Evolutionary conservation across 208 protist genomes (phyloP), one percentile per base, ranked within the genome.

Genomic region (Trypanosoma brucei): DNA sequence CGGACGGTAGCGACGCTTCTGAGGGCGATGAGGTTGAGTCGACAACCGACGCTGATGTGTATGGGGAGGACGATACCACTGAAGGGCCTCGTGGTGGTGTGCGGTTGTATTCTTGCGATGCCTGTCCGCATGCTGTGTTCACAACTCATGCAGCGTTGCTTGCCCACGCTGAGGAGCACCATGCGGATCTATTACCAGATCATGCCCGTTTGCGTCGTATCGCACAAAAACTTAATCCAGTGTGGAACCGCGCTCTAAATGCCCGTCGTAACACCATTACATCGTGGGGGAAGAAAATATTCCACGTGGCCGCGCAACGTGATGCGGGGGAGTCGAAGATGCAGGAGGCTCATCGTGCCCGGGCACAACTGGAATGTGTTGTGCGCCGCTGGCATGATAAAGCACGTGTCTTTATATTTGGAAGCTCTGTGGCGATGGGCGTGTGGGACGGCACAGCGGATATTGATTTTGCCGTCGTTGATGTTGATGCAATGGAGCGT

Each of bases 401-500:
- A 34, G 86, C 80, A 63, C 64, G 71, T 42, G 86, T 93, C 33
- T 95, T 84, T 48, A 90, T 95, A 48, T 95, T 95, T 54, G 90
- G 86, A 61, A 87, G 79, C 62, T 85, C 81, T 44, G 84, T 93
- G 30, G 79, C 86, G 7, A 88, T 95, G 62, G 85, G 76, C 0
- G 80, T 90, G 50, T 95, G 89, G 86, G 89, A 95, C 60, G 86
- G 89, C 8, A 79, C 89, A 55, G 78, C 84, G 0, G 89, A 95
- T 66, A 88, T 95, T 65, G 89, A 95, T 74, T 95, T 95, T 64
- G 83, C 89, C 13, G 86, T 95, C 2, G 84, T 95, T 13, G 89
- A 95, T 62, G 83, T 90, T 14, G 81, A 70, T 0, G 77, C 71
- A 54, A 34, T 85, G 56, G 79, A 88, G 48, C 72, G 74, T 4